Evolutionary conservation across 192 early-diverging fungal genomes (phyloP).

Genomic region (Dimargaris verticillata): DNA sequence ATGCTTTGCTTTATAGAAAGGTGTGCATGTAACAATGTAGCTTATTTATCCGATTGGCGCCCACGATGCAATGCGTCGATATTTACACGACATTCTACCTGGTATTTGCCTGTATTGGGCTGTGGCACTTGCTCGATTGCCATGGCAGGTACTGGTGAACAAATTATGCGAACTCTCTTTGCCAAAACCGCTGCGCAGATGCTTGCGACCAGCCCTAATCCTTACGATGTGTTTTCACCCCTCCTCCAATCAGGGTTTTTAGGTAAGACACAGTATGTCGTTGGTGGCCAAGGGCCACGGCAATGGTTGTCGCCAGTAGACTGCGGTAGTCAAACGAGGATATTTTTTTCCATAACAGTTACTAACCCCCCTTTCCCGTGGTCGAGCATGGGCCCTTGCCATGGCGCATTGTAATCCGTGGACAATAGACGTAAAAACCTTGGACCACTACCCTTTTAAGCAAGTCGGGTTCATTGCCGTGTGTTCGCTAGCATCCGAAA

Average conservation of each 20-base stretch:
- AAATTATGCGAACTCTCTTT: conserved; percentile 59
- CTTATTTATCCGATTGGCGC: background rate
- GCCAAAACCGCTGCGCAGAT: conserved; percentile 37
- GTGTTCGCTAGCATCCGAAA: background rate
- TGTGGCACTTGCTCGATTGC: background rate
- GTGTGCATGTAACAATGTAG: background rate
- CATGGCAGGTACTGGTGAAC: conserved; percentile 56
- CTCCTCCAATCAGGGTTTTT: conserved; percentile 14
- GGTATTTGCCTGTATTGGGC: too few relatives aligned
- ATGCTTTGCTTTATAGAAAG: background rate
- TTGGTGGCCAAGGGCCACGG: background rate
- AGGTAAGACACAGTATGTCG: conserved; percentile 3
- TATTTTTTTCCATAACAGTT: background rate
- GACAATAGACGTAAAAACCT: background rate
- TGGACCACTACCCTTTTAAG: conserved; percentile 1
- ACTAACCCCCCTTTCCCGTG: background rate
- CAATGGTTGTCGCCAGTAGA: background rate
- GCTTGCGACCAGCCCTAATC: conserved; percentile 12
- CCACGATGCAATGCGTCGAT: too few relatives aligned
- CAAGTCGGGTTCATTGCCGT: background rate
- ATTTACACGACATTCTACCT: too few relatives aligned
- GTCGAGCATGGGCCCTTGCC: background rate
- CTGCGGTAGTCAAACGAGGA: background rate
- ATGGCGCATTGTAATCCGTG: background rate
- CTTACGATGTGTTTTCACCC: conserved; percentile 13